A percentile compares a stretch with the other conserved stretches of the same genome.
Conservation (phyloP, 805 yeast species). For the Candida nanaspora region DNA sequence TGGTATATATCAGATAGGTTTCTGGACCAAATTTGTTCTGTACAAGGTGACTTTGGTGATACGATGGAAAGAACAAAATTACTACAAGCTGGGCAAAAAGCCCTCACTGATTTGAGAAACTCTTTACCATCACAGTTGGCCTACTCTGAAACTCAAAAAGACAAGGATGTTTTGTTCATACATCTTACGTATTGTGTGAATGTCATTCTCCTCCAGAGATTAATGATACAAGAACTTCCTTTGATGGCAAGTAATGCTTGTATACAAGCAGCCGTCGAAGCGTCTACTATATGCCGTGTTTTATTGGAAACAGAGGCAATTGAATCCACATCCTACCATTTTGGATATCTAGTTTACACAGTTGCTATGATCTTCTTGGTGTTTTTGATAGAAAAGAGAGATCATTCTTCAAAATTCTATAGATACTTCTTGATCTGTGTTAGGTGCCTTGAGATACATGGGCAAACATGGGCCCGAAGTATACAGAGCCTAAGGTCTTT, state of each 20-base stretch:
- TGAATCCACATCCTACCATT: constrained; percentile 8
- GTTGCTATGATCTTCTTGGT: constrained; percentile 4
- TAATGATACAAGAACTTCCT: constrained; percentile 11
- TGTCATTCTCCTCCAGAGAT: constrained; percentile 14
- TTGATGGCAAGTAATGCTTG: constrained; percentile 10
- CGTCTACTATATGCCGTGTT: constrained; percentile 5
- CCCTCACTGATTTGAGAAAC: constrained; percentile 15
- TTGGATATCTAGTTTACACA: constrained; percentile 5
- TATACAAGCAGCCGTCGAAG: constrained; percentile 12
- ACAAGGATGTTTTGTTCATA: constrained; percentile 12
- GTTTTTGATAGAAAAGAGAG: constrained; percentile 2
- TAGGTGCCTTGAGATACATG: constrained; percentile 4
- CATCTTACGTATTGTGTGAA: constrained; percentile 19
- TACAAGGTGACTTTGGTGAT: constrained; percentile 26
- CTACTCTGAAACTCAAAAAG: not conserved
- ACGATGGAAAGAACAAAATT: constrained; percentile 19
- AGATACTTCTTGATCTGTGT: constrained; percentile 7
- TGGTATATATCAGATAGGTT: constrained; percentile 27
- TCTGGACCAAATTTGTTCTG: constrained; percentile 26
- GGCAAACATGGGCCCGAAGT: constrained; percentile 9
- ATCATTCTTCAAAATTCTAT: constrained; percentile 1
- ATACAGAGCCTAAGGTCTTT: constrained; percentile 2
- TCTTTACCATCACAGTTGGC: constrained; percentile 15
- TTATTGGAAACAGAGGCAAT: not conserved
- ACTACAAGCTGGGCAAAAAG: constrained; percentile 16